A percentile compares a stretch with the other conserved stretches of the same genome.
These are phyloP conservation scores for Chlorella vulgaris DNA, from an alignment of 139 green algal genomes.

Conservation along the genomic window DNA sequence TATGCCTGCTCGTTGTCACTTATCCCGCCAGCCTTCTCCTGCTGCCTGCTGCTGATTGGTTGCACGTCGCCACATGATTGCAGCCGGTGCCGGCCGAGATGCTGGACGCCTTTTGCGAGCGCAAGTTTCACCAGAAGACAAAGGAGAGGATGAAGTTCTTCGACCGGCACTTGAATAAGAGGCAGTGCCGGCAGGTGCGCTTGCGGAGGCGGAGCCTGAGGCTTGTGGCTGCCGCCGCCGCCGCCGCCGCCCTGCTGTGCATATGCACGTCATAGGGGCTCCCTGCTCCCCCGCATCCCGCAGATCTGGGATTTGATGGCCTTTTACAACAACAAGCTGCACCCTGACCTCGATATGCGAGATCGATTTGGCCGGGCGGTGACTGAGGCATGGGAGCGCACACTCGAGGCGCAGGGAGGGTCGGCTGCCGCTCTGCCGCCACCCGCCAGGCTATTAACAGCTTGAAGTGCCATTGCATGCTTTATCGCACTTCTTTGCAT, in stretches of 20 bases:
- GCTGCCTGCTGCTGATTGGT: not conserved
- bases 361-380: slow-evolving; percentile 3
- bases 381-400: not conserved
- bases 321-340: not conserved
- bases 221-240: not conserved
- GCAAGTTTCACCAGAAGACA: slow-evolving; percentile 8
- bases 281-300: not conserved
- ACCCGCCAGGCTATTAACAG: not conserved
- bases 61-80: not conserved
- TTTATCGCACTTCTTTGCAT: too few species aligned
- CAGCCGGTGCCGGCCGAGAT: slow-evolving; percentile 11
- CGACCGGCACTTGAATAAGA: not conserved
- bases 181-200: slow-evolving; percentile 22
- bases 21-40: too few species aligned
- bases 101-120: slow-evolving; percentile 18
- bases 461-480: not conserved
- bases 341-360: not conserved
- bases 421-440: not conserved
- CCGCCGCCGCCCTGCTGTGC: not conserved
- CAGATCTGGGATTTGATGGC: not conserved
- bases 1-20: too few species aligned
- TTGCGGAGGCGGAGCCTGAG: too few species aligned
- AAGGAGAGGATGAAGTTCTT: slow-evolving; percentile 29
- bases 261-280: not conserved
- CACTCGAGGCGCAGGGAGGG: not conserved